Conservation (phyloP, 331 rosid species). For the Cydonia oblonga region DNA sequence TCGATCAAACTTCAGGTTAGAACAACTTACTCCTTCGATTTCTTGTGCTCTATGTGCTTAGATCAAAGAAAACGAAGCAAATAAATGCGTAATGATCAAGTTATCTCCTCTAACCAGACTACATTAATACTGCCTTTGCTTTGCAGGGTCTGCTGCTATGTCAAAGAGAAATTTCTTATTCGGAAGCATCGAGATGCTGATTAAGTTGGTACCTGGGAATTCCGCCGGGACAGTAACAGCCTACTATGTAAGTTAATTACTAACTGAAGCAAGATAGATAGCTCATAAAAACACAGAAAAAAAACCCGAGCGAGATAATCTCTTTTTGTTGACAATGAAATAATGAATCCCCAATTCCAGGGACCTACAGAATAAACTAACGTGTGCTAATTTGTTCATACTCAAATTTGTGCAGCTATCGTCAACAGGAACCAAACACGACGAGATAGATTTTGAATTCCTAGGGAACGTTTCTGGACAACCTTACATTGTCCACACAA, state of each 20-base stretch:
- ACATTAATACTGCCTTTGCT: background rate
- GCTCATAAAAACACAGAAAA: background rate
- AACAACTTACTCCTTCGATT: background rate
- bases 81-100: too few species aligned
- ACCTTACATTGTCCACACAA: conserved; percentile 75
- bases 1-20: conserved; percentile 55
- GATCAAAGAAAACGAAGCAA: too few species aligned
- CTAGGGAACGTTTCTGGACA: conserved; percentile 72
- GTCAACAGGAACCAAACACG: conserved; percentile 53
- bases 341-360: too few species aligned
- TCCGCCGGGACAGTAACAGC: conserved; percentile 88
- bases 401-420: conserved; percentile 44
- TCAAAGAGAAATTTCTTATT: conserved; percentile 56
- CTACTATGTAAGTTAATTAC: conserved; percentile 56
- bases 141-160: conserved; percentile 65
- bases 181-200: conserved; percentile 60
- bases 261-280: background rate
- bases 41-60: background rate
- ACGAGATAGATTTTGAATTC: conserved; percentile 91
- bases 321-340: too few species aligned
- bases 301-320: background rate
- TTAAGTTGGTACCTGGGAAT: conserved; percentile 57
- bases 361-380: background rate
- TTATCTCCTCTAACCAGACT: conserved; percentile 3
- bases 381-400: conserved; percentile 1